Evolutionary conservation across 805 yeast species (phyloP).

Genomic region (Jamesozyma gamospora): DNA sequence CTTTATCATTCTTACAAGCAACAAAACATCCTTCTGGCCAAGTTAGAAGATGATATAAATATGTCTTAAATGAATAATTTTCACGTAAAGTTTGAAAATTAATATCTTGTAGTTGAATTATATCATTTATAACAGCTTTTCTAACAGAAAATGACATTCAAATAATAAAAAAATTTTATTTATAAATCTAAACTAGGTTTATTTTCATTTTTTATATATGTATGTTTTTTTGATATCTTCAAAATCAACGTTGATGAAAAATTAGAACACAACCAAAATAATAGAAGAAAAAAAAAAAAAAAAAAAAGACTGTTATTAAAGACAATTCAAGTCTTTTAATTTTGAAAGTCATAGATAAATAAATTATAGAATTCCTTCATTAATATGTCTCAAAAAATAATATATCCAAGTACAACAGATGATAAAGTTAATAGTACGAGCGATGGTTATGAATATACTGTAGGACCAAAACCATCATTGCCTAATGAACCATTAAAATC

Average conservation of each 20-base stretch:
- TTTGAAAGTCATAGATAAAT: too few species aligned
- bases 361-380: too few species aligned
- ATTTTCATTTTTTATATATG: too few species aligned
- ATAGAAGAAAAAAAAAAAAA: too few species aligned
- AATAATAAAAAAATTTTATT: slow-evolving; percentile 41
- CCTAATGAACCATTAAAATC: slow-evolving; percentile 14
- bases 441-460: slow-evolving; percentile 23
- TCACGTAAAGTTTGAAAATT: slow-evolving; percentile 86
- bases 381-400: slow-evolving; percentile 23
- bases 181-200: background rate
- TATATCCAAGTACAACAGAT: slow-evolving; percentile 19
- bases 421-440: slow-evolving; percentile 5
- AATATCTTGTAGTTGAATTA: slow-evolving; percentile 94
- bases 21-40: slow-evolving; percentile 98
- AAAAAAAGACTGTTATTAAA: too few species aligned
- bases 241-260: too few species aligned
- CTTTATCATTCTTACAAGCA: slow-evolving; percentile 50
- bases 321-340: too few species aligned
- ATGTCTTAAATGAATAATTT: slow-evolving; percentile 81
- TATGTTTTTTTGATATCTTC: too few species aligned
- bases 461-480: slow-evolving; percentile 24
- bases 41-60: slow-evolving; percentile 80
- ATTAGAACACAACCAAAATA: too few species aligned
- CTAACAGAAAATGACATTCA: slow-evolving; percentile 56
- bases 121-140: slow-evolving; percentile 71